These are phyloP conservation scores for Penicillium psychrosexuale DNA, from an alignment of 2,329 filamentous ascomycete genomes.

Conservation along the genomic window DNA sequence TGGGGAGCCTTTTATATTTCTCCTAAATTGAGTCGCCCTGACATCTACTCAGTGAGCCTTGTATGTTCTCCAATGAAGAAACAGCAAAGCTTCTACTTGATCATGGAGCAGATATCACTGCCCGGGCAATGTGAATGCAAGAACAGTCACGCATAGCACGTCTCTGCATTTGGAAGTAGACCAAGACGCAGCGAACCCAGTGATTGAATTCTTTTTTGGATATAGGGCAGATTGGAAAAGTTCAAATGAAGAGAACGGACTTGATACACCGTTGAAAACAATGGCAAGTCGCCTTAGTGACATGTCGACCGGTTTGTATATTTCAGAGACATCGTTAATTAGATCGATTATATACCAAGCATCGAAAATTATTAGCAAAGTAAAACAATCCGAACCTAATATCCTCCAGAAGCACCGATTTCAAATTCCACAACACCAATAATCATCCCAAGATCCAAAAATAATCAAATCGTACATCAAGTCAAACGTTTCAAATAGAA, in stretches of 20 bases:
- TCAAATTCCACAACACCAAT: neutral
- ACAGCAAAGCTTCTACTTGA: too few relatives aligned
- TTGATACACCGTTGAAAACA: neutral
- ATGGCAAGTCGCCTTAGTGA: neutral
- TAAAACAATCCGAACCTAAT: neutral
- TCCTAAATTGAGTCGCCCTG: too few relatives aligned
- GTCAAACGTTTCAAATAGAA: neutral
- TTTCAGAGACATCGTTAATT: neutral
- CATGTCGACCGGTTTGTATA: neutral
- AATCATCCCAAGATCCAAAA: neutral
- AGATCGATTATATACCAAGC: constrained; percentile 1
- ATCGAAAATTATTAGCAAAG: neutral
- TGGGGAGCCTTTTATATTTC: too few relatives aligned
- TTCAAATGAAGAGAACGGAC: neutral
- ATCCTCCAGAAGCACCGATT: neutral
- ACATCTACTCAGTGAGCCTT: too few relatives aligned
- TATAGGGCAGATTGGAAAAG: neutral
- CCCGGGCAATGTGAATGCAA: neutral
- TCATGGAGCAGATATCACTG: too few relatives aligned
- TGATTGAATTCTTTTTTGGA: neutral
- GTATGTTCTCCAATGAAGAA: too few relatives aligned
- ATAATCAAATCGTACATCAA: neutral
- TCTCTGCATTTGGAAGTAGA: neutral
- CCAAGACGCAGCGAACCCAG: neutral
- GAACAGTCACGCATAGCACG: neutral